Conservation (phyloP, 2,329 filamentous ascomycete genomes). For the Bipolaris bicolor region DNA sequence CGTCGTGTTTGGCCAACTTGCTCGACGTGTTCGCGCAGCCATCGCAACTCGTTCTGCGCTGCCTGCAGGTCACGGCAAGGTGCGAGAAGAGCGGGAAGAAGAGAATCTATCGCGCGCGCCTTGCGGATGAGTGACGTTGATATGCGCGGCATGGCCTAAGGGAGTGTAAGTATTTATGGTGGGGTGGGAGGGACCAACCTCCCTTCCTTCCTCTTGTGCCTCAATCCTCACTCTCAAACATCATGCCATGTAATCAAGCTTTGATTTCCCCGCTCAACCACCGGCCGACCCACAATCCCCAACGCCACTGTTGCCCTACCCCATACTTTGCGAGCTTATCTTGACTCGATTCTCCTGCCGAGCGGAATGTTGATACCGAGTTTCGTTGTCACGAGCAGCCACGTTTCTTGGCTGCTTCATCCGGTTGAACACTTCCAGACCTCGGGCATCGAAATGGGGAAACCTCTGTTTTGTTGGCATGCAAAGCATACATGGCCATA, state of each 20-base stretch:
- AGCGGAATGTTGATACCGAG: conserved; percentile 6
- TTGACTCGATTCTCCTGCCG: neutral
- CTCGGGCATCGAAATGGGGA: no score
- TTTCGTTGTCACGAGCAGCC: neutral
- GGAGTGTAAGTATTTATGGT: conserved; percentile 4
- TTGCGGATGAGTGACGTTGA: conserved; percentile 62
- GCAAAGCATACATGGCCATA: neutral
- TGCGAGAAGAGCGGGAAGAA: conserved; percentile 67
- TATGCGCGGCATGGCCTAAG: conserved; percentile 60
- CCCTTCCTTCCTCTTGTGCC: neutral
- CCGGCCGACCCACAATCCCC: conserved; percentile 8
- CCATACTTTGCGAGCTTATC: neutral
- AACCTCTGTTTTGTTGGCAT: neutral
- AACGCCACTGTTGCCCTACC: neutral
- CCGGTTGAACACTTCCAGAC: conserved; percentile 8
- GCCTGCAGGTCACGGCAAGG: conserved; percentile 68
- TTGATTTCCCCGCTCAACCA: conserved; percentile 12
- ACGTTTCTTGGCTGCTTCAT: neutral
- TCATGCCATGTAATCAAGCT: conserved; percentile 10
- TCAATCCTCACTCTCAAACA: neutral
- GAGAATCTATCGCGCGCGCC: conserved; percentile 61
- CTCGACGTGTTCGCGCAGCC: conserved; percentile 67
- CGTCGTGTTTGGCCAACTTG: conserved; percentile 30
- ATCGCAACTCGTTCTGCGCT: conserved; percentile 72
- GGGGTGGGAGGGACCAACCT: neutral